Base-by-base conservation (phyloP, 768 basidiomycete genomes). In the Mycena metata region DNA sequence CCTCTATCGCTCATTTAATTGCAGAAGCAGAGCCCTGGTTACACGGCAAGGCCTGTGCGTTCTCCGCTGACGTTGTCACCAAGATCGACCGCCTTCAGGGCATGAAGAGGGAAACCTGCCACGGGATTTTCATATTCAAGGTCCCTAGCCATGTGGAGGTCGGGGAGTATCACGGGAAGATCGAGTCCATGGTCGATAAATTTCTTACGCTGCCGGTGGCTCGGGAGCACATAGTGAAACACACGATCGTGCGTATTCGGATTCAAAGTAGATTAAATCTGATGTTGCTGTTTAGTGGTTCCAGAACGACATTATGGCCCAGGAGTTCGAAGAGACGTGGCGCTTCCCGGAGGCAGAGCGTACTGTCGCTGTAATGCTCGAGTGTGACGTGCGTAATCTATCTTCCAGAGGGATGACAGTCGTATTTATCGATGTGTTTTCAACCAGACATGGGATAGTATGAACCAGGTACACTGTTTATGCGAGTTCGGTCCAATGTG, bases 91-190 rank as follows among this genome's bases (percentile, higher is more conserved):
- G 15, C 42, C 15, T 24, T 8, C 23, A 26, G 21, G 36, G 23
- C 11, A 54, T 36, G 16, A 43, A n/a, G 21, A 54, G 19, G 36
- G 52, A 43, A 13, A n/a, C 23, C 19, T 33, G 21, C 26, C 54
- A 56, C 43, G 63, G 54, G 11, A 46, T 65, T 21, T 57, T 65
- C 10, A 57, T 65, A 24, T 65, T 65, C 63, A 65, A 65, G 54
- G 49, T 65, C 42, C 63, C 63, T 1, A 23, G 41, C 5, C 54
- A 65, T 41, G 16, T 56, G 26, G 13, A 17, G 42, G 63, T 35
- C 8, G 63, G 5, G 12, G 43, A 65, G 10, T 65, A 65, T 33
- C 63, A 65, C 35, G 24, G 10, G 35, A 57, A 57, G 26, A 56
- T 65, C 15, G 63, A 49, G 10, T 19, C 41, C 1, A 57, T 65